A percentile compares a stretch with the other conserved stretches of the same genome.
phyloP scores from a whole-genome alignment of 148 eudicot genomes.

The Spergularia marina region DNA sequence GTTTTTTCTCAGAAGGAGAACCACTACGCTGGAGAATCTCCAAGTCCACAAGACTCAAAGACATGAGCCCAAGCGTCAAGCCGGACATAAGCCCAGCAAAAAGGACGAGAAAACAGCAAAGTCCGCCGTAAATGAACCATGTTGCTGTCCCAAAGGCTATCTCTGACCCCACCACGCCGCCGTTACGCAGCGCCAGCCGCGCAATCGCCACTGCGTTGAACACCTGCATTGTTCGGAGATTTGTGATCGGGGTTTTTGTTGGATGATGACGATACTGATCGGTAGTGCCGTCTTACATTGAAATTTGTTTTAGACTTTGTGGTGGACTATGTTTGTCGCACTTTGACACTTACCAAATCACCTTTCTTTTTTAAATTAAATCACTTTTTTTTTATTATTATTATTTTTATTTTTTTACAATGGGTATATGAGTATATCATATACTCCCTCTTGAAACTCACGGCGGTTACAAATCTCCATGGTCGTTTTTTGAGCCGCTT shows the following conservation, averaged over 20 bases:
- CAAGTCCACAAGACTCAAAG: constrained; percentile 82
- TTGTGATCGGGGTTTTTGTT: background rate
- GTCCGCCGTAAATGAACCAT: constrained; percentile 65
- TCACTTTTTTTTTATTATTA: too few relatives aligned
- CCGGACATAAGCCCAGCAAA: constrained; percentile 98
- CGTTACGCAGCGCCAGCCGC: constrained; percentile 32
- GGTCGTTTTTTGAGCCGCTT: too few relatives aligned
- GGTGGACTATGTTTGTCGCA: too few relatives aligned
- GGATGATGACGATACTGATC: background rate
- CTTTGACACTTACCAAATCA: too few relatives aligned
- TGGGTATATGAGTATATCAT: too few relatives aligned
- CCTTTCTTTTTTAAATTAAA: too few relatives aligned
- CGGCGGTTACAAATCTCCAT: too few relatives aligned
- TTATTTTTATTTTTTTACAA: too few relatives aligned
- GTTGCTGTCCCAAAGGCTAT: constrained; percentile 58
- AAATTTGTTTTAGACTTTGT: background rate
- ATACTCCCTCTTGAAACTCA: too few relatives aligned
- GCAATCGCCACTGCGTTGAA: constrained; percentile 44
- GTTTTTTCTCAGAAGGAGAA: constrained; percentile 58
- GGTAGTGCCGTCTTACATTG: background rate
- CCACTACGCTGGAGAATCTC: constrained; percentile 94
- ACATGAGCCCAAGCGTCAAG: constrained; percentile 86
- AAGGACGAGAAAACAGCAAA: constrained; percentile 54
- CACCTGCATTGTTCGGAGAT: constrained; percentile 38
- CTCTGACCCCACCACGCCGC: constrained; percentile 24